A percentile compares a stretch with the other conserved stretches of the same genome.
Evolutionary conservation across 768 basidiomycete species (phyloP).

Genomic region (Daedaleopsis nitida): DNA sequence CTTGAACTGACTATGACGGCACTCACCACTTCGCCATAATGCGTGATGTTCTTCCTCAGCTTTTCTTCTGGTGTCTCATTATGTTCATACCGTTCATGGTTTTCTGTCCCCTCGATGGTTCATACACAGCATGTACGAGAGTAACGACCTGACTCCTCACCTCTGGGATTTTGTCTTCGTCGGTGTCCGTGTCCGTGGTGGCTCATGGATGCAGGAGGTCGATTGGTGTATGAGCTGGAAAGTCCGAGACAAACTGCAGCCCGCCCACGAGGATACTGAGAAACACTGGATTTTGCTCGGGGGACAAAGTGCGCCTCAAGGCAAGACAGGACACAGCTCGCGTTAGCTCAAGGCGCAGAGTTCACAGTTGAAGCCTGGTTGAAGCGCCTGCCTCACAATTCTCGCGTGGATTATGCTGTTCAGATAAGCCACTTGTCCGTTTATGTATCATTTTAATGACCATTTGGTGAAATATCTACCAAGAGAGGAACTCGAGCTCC

Average conservation of each 20-base stretch:
- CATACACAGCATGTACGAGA: not conserved
- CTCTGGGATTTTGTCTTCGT: slow-evolving; percentile 22
- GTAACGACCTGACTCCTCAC: slow-evolving; percentile 15
- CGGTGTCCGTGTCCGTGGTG: slow-evolving; percentile 23
- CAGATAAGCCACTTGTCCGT: too few relatives aligned
- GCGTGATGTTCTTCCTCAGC: slow-evolving; percentile 65
- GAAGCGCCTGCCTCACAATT: too few relatives aligned
- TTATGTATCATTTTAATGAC: too few relatives aligned
- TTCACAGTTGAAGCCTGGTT: not conserved
- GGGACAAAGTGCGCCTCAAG: not conserved
- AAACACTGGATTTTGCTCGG: not conserved
- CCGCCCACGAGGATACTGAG: not conserved
- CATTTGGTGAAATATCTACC: too few relatives aligned
- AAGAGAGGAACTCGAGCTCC: too few relatives aligned
- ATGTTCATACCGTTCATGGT: slow-evolving; percentile 62
- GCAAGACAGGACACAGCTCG: not conserved
- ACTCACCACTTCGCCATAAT: slow-evolving; percentile 82
- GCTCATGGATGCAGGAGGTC: slow-evolving; percentile 20
- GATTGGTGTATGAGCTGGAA: not conserved
- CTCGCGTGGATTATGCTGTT: too few relatives aligned
- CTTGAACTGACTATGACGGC: not conserved
- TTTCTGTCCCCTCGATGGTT: slow-evolving; percentile 44
- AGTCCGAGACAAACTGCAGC: not conserved
- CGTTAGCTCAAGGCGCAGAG: not conserved
- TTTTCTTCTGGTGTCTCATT: slow-evolving; percentile 75